phyloP scores from a whole-genome alignment of 2,329 filamentous ascomycete genomes.

The Aureobasidium sp. region DNA sequence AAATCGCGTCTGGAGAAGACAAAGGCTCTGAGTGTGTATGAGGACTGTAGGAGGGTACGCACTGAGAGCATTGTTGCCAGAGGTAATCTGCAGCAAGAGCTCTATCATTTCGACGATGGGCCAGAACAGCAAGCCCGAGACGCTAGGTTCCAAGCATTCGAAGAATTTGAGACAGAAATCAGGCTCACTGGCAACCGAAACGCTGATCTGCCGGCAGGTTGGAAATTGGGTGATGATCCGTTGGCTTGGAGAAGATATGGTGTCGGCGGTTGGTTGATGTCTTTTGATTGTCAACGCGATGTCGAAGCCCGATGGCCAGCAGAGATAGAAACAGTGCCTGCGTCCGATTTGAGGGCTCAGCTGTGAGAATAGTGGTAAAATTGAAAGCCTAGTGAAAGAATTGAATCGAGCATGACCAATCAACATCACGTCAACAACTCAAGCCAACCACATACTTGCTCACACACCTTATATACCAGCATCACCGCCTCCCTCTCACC shows the following conservation, averaged over 20 bases:
- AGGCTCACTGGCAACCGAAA: neutral
- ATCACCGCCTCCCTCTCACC: neutral
- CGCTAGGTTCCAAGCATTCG: neutral
- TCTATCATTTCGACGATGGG: constrained; percentile 55
- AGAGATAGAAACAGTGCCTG: neutral
- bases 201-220: neutral
- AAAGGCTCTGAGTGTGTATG: constrained; percentile 40
- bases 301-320: constrained; percentile 1
- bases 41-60: constrained; percentile 48
- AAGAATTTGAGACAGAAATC: neutral
- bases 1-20: constrained; percentile 31
- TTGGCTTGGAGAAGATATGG: constrained; percentile 11
- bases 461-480: neutral
- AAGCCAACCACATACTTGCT: neutral
- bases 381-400: too few relatives aligned
- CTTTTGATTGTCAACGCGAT: constrained; percentile 7
- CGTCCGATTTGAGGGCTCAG: neutral
- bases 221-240: neutral
- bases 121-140: constrained; percentile 38
- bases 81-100: constrained; percentile 52
- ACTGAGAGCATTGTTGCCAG: constrained; percentile 52
- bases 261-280: constrained; percentile 10
- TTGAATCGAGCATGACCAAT: neutral
- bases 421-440: neutral
- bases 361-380: neutral